phyloP scores from a whole-genome alignment of 2,329 filamentous ascomycete species.

The Venturia oleaginea region DNA sequence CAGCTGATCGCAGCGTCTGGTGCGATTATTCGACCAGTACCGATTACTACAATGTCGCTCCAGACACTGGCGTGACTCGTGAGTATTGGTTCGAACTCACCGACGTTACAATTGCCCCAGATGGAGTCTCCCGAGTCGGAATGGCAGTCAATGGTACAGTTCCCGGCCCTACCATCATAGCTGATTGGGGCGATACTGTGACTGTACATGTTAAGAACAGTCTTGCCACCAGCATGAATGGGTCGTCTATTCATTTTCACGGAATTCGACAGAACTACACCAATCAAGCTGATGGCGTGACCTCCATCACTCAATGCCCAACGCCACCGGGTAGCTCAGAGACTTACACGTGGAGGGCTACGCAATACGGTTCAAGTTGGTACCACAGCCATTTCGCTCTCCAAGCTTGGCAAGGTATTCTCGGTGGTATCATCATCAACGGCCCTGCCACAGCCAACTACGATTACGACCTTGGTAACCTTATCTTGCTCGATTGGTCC shows the following conservation, averaged over 20 bases:
- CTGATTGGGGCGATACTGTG: slow-evolving; percentile 15
- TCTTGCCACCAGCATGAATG: slow-evolving; percentile 11
- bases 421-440: slow-evolving; percentile 31
- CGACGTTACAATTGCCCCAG: slow-evolving; percentile 12
- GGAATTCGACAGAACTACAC: slow-evolving; percentile 14
- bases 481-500: slow-evolving; percentile 34
- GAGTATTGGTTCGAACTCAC: slow-evolving; percentile 14
- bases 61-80: slow-evolving; percentile 8
- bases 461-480: slow-evolving; percentile 29
- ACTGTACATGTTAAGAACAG: slow-evolving; percentile 14
- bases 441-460: slow-evolving; percentile 30
- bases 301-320: slow-evolving; percentile 15
- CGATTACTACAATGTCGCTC: slow-evolving; percentile 13
- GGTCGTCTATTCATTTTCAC: slow-evolving; percentile 15
- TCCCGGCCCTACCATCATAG: slow-evolving; percentile 14
- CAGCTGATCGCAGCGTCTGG: slow-evolving; percentile 19
- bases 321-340: slow-evolving; percentile 13
- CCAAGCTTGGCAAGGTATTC: slow-evolving; percentile 28
- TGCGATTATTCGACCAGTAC: slow-evolving; percentile 12
- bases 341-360: slow-evolving; percentile 30
- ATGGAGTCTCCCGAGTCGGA: slow-evolving; percentile 16
- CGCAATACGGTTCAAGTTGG: slow-evolving; percentile 29
- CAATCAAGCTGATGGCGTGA: slow-evolving; percentile 13
- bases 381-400: slow-evolving; percentile 25
- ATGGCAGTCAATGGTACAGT: slow-evolving; percentile 13